A percentile compares a stretch with the other conserved stretches of the same genome.
These are phyloP conservation scores for Pseudomonodictys pantanalensis DNA, from an alignment of 495 filamentous ascomycete genomes.

Conservation along the genomic window DNA sequence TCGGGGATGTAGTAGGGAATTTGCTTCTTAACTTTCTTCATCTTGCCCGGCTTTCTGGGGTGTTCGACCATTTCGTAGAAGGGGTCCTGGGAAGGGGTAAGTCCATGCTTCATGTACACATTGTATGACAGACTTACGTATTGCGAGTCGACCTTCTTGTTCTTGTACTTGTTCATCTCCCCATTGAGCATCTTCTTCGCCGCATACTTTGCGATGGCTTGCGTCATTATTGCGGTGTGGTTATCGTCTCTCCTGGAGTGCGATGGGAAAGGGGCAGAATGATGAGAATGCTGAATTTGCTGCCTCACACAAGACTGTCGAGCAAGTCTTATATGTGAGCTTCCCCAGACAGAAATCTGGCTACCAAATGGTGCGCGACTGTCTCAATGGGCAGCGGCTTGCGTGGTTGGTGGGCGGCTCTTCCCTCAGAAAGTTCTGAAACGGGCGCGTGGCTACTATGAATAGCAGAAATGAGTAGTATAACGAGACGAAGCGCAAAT, in stretches of 20 bases:
- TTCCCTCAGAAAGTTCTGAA: constrained; percentile 23
- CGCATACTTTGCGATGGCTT: constrained; percentile 39
- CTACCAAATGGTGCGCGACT: neutral
- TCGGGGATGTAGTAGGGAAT: constrained; percentile 58
- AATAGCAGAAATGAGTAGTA: constrained; percentile 23
- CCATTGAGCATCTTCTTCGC: constrained; percentile 43
- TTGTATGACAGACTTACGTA: constrained; percentile 32
- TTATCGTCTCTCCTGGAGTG: neutral
- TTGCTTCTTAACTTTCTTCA: constrained; percentile 45
- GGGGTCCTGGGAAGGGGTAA: constrained; percentile 41
- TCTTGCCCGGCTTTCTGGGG: constrained; percentile 35
- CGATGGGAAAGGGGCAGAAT: neutral
- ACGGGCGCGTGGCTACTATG: constrained; percentile 34
- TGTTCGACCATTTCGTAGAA: constrained; percentile 40
- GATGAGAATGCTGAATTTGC: neutral
- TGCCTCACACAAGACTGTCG: neutral
- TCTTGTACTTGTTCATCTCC: constrained; percentile 42
- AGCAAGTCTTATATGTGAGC: neutral
- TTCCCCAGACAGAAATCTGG: neutral
- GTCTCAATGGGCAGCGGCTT: neutral
- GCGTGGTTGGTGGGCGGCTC: constrained; percentile 25
- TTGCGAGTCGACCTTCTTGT: constrained; percentile 26
- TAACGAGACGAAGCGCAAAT: neutral
- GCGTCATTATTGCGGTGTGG: constrained; percentile 37
- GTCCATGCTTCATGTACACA: neutral